Evolutionary conservation across 2,329 filamentous ascomycete genomes (phyloP).

Genomic region (Verticillium nonalfalfae): DNA sequence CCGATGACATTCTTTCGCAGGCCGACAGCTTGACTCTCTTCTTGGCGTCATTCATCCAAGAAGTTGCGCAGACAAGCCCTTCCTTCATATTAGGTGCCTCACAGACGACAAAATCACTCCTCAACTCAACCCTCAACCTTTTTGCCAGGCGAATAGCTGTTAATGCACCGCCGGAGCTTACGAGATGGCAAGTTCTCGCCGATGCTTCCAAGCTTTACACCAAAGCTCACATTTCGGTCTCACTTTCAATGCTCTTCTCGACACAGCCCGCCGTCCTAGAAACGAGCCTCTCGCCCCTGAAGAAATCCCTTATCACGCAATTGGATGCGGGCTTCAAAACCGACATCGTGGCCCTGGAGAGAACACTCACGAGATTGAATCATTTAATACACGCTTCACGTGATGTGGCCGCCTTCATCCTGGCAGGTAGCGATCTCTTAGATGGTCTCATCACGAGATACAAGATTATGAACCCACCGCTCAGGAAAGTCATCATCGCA

Average conservation of each 20-base stretch:
- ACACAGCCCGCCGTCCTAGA: conserved; percentile 44
- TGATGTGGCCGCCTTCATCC: conserved; percentile 53
- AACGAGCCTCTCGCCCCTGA: conserved; percentile 49
- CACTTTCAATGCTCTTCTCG: conserved; percentile 45
- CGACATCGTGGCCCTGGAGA: conserved; percentile 48
- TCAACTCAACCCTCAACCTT: conserved; percentile 60
- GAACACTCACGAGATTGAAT: conserved; percentile 51
- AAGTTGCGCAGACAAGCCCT: conserved; percentile 36
- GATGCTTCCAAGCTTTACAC: conserved; percentile 62
- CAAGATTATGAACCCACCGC: conserved; percentile 52
- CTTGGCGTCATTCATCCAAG: conserved; percentile 58
- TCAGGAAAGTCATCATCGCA: conserved; percentile 64
- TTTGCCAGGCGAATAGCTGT: conserved; percentile 48
- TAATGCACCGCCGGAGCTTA: conserved; percentile 36
- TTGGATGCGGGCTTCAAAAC: conserved; percentile 56
- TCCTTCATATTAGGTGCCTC: conserved; percentile 24
- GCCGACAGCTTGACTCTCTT: conserved; percentile 58
- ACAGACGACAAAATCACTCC: conserved; percentile 36
- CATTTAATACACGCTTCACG: conserved; percentile 57
- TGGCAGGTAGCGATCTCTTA: conserved; percentile 82
- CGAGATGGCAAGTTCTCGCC: conserved; percentile 64
- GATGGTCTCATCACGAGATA: conserved; percentile 68
- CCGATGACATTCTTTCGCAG: conserved; percentile 48
- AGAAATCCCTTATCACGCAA: conserved; percentile 53
- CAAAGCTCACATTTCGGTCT: conserved; percentile 49